Base-by-base conservation (phyloP, 1,284 basidiomycete species). In the Phellinidium pouzarii region DNA sequence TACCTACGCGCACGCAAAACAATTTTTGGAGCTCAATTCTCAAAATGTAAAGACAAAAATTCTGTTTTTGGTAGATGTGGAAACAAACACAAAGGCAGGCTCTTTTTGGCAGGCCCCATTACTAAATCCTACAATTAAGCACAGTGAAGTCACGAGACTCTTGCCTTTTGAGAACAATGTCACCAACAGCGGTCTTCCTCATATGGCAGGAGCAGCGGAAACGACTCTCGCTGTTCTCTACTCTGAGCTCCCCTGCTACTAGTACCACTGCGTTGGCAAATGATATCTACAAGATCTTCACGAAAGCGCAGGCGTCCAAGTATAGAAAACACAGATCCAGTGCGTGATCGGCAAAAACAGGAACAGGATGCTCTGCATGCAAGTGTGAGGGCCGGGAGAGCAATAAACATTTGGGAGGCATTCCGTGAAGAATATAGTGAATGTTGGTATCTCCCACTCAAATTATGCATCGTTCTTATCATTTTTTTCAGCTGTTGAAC, bases 361-460 rank as follows among this genome's bases (percentile, higher is more conserved):
- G 52, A 38, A 3, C 55, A 59, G 22, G 52, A 22, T 8, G 60
- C 54, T 45, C 57, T 64, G 25, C 64, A 8, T 64, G 50, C 66
- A 8, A 40, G n/a, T 7, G 14, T 17, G n/a, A 17, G 65, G 48
- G 60, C 63, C 19, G 70, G 75, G 59, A 79, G 75, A 64, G 82
- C 85, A 62, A 74, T 73, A 53, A 77, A 78, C 42, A 69, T 84
- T 26, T 91, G 89, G 88, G 83, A 87, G 37, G 71, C 79, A 22
- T 81, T 92, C 64, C 77, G 80, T 57, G 87, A 88, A 60, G 87
- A 91, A 57, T 81, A 88, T 60, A 84, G 82, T 64, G 89, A 91
- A 78, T 79, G 86, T 79, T 42, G 42, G 68, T 52, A 3, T 31
- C 31, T 6, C 20, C 20, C 2, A 44, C 20, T 20, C 17, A 26